These are phyloP conservation scores for Saturnispora besseyi DNA, from an alignment of 805 yeast species.

Conservation along the genomic window DNA sequence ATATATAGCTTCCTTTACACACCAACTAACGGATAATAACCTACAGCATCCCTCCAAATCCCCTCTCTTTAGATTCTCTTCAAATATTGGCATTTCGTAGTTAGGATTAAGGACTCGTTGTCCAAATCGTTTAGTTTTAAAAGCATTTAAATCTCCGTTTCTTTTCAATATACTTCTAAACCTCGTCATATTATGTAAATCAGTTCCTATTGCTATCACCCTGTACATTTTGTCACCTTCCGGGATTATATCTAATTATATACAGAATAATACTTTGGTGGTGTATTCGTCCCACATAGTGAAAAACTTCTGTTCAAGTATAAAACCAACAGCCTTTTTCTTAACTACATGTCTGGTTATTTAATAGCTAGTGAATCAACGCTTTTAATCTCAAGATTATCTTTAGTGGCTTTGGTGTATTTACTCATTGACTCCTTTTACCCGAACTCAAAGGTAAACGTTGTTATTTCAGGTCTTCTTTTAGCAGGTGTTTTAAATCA, in stretches of 20 bases:
- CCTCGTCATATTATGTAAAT: constrained; percentile 40
- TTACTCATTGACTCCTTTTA: constrained; percentile 14
- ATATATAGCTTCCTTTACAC: constrained; percentile 64
- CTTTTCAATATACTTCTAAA: constrained; percentile 34
- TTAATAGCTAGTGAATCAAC: constrained; percentile 13
- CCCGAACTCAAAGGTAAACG: constrained; percentile 16
- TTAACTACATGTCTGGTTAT: background rate
- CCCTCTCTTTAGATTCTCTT: constrained; percentile 6
- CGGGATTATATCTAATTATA: background rate
- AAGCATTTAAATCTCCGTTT: constrained; percentile 25
- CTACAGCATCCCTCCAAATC: constrained; percentile 25
- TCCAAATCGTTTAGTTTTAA: constrained; percentile 32
- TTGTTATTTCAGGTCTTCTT: constrained; percentile 20
- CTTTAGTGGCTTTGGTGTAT: constrained; percentile 20
- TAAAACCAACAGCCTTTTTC: background rate
- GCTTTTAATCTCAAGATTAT: constrained; percentile 23
- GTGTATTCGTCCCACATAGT: background rate
- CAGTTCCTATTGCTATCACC: constrained; percentile 48
- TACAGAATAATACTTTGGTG: background rate
- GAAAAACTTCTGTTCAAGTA: background rate
- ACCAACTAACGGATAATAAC: constrained; percentile 55
- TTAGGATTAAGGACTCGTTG: constrained; percentile 42
- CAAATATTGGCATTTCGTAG: constrained; percentile 32
- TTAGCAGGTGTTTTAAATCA: constrained; percentile 25
- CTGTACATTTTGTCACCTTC: constrained; percentile 16